phyloP scores from a whole-genome alignment of 305 asterid genomes.

The Solanum hybrid region DNA sequence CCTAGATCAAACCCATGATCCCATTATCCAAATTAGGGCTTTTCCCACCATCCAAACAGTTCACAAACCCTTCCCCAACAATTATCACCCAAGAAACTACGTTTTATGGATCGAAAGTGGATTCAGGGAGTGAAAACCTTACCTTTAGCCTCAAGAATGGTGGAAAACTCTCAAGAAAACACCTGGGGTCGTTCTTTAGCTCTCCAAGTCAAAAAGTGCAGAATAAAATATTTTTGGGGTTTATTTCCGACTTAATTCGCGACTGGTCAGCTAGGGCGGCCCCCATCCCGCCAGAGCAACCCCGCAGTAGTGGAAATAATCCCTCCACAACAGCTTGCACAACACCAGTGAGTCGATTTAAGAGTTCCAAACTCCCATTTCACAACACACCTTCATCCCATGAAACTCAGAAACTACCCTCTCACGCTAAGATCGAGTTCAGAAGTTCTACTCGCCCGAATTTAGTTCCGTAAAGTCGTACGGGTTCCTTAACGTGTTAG shows the following conservation, averaged over 20 bases:
- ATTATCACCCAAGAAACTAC: neutral
- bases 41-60: neutral
- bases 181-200: neutral
- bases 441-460: too few relatives aligned
- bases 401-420: too few relatives aligned
- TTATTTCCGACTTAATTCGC: neutral
- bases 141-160: neutral
- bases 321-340: neutral
- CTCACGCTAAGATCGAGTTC: too few relatives aligned
- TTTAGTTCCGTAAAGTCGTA: too few relatives aligned
- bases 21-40: neutral
- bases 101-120: neutral
- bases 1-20: neutral
- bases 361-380: too few relatives aligned
- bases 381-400: too few relatives aligned
- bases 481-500: too few relatives aligned
- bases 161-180: neutral
- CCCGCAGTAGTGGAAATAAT: neutral
- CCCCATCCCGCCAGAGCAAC: neutral
- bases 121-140: neutral
- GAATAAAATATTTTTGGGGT: neutral
- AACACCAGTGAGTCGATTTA: too few relatives aligned
- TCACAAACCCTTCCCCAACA: neutral
- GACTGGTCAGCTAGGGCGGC: neutral
- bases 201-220: neutral